These are phyloP conservation scores for Vitis vinifera DNA, from an alignment of 164 flowering plant species.

Conservation along the genomic window ASM3070453v1 NC_081822.1:10652001-10652500, in stretches of 20 bases:
- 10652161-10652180: slow-evolving; percentile 14
- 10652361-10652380: background rate
- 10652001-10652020: too few relatives aligned
- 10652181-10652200: slow-evolving; percentile 53
- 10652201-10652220: slow-evolving; percentile 89
- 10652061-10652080: slow-evolving; percentile 20
- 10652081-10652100: slow-evolving; percentile 71
- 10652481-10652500: too few relatives aligned
- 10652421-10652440: too few relatives aligned
- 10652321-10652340: background rate
- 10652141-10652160: background rate
- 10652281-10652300: slow-evolving; percentile 86
- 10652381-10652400: too few relatives aligned
- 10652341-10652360: background rate
- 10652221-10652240: slow-evolving; percentile 86
- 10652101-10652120: slow-evolving; percentile 88
- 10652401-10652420: too few relatives aligned
- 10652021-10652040: too few relatives aligned
- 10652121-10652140: background rate
- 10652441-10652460: too few relatives aligned
- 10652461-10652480: too few relatives aligned
- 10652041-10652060: too few relatives aligned
- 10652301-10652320: slow-evolving; percentile 38
- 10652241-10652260: slow-evolving; percentile 89
- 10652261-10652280: slow-evolving; percentile 85